A percentile compares a stretch with the other conserved stretches of the same genome.
These are phyloP conservation scores for Asterella californica DNA, from an alignment of 225 moss, liverwort and hornwort species.

Conservation along the genomic window DNA sequence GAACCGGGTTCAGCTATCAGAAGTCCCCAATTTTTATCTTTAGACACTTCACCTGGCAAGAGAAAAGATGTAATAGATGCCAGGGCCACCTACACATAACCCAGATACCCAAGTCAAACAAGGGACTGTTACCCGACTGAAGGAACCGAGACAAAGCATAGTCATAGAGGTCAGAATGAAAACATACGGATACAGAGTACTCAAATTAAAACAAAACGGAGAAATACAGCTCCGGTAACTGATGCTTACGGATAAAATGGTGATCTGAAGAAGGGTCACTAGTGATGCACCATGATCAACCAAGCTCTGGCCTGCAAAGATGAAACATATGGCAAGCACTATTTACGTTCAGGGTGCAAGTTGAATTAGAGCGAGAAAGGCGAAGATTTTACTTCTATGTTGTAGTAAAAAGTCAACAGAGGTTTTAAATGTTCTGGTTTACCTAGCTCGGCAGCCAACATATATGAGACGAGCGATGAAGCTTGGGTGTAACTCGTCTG, in stretches of 20 bases:
- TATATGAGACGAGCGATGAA: slow-evolving; percentile 37
- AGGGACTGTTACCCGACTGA: neutral
- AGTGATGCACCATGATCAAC: slow-evolving; percentile 38
- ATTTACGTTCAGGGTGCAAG: neutral
- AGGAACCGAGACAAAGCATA: neutral
- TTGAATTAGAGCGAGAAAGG: neutral
- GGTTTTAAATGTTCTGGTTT: neutral
- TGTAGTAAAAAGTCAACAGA: neutral
- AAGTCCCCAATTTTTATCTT: slow-evolving; percentile 19
- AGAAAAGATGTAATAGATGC: slow-evolving; percentile 36
- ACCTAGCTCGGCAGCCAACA: slow-evolving; percentile 49
- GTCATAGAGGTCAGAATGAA: neutral
- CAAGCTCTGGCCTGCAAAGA: slow-evolving; percentile 38
- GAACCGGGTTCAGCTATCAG: slow-evolving; percentile 1
- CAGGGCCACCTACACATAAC: slow-evolving; percentile 19
- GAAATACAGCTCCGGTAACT: neutral
- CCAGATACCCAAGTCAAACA: neutral
- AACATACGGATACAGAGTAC: neutral
- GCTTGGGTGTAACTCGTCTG: slow-evolving; percentile 53
- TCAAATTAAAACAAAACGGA: neutral
- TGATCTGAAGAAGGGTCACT: slow-evolving; percentile 33
- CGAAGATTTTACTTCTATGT: neutral
- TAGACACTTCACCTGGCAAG: slow-evolving; percentile 24
- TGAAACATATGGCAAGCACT: neutral
- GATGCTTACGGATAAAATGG: slow-evolving; percentile 29